Base-by-base conservation (phyloP, 192 early-diverging fungal genomes). In the Coemansia aciculifera region DNA sequence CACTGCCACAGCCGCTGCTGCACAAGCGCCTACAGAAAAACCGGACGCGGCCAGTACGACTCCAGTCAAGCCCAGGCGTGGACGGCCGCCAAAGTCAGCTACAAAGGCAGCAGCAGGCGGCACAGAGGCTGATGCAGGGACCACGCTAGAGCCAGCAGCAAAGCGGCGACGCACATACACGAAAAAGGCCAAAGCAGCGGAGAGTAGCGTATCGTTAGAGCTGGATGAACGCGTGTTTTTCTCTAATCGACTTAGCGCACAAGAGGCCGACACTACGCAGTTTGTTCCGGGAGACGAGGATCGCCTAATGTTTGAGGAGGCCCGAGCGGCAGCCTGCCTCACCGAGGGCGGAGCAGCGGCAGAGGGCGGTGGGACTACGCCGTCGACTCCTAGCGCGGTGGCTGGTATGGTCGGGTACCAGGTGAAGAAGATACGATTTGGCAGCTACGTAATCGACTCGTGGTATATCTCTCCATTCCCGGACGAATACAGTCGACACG, bases 401-500 rank as follows among this genome's bases (percentile, higher is more conserved):
- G 37, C 68, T 2, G 62, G 43, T 10, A 62, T 64, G 1, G 71
- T 83, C 3, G 74, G 74, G 3, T 77, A 77, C 68, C 80, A 75
- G 54, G 78, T 75, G 40, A 81, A 81, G 56, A 75, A 75, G 54
- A 95, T 99, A 44, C 83, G 84, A 2, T 88, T 99, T 62, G 97
- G 97, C 11, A 78, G 75, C 19, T 95, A 85, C 75, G 81, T 89
- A 59, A 95, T 99, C 52, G 86, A 94, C 73, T 94, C 93, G 3
- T 99, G 97, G 97, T 99, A 96, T 70, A 78, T 89, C 6, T 91
- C 97, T 24, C 96, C 97, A 9, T 99, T 96, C 72, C 96, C 96
- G 9, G 94, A 96, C 73, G 97, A 99, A 75, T 99, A 98, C 85
- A 96, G 90, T 74, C 84, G 84, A 9, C 86, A 89, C 43, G 81